phyloP scores from a whole-genome alignment of 1,284 basidiomycete genomes.

The Anthracocystis walkeri region DNA sequence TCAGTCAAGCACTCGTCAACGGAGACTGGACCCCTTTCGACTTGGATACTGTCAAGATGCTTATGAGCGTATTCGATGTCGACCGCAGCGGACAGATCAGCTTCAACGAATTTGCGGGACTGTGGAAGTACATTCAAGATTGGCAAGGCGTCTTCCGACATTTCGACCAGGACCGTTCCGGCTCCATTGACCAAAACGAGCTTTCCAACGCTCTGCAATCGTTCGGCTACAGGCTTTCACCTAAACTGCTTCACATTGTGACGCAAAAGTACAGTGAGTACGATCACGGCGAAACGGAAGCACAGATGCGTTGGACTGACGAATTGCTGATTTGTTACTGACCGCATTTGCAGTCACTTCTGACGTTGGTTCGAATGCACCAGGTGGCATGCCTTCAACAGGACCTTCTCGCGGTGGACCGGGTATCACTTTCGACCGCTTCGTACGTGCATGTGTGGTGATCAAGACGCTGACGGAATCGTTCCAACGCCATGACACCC shows the following conservation, averaged over 20 bases:
- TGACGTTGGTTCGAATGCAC: slow-evolving; percentile 18
- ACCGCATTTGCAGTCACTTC: slow-evolving; percentile 25
- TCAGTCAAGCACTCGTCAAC: slow-evolving; percentile 62
- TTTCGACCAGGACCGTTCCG: slow-evolving; percentile 58
- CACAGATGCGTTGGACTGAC: slow-evolving; percentile 16
- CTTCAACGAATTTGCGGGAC: slow-evolving; percentile 61
- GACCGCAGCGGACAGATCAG: slow-evolving; percentile 60
- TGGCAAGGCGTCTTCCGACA: slow-evolving; percentile 64
- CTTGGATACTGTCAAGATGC: slow-evolving; percentile 63
- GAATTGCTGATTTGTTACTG: slow-evolving; percentile 14
- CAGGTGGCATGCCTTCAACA: slow-evolving; percentile 40
- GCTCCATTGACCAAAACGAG: slow-evolving; percentile 56
- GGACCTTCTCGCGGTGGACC: slow-evolving; percentile 21
- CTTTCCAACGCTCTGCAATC: slow-evolving; percentile 52
- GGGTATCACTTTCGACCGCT: slow-evolving; percentile 58
- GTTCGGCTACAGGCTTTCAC: slow-evolving; percentile 61
- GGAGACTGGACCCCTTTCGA: slow-evolving; percentile 64
- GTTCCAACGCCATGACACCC: slow-evolving; percentile 56
- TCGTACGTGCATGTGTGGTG: slow-evolving; percentile 58
- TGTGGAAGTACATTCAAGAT: slow-evolving; percentile 64
- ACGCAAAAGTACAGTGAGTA: slow-evolving; percentile 63
- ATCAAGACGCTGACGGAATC: slow-evolving; percentile 62
- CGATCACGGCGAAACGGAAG: background rate
- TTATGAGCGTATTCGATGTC: slow-evolving; percentile 63
- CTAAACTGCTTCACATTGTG: slow-evolving; percentile 54